These are phyloP conservation scores for Suillus subaureus DNA, from an alignment of 768 basidiomycete genomes.

Conservation along the genomic window DNA sequence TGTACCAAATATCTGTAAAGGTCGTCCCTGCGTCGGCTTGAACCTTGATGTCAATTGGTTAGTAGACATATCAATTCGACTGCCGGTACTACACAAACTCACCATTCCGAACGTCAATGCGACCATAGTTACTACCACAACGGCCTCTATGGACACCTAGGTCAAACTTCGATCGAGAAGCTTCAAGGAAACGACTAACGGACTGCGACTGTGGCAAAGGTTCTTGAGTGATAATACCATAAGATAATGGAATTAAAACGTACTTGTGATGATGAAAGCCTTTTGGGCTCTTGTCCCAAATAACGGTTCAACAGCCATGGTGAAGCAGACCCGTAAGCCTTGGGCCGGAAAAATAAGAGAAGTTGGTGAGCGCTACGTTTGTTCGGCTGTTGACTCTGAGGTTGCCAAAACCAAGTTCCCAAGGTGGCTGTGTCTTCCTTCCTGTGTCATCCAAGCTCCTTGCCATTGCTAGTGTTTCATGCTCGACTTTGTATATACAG, in stretches of 20 bases:
- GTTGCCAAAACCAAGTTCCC: not conserved
- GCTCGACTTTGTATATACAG: not conserved
- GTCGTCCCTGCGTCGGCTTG: conserved; percentile 33
- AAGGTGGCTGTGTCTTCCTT: not conserved
- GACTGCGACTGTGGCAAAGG: conserved; percentile 45
- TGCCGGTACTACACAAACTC: conserved; percentile 23
- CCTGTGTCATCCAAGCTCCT: not conserved
- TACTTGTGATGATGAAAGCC: conserved; percentile 73
- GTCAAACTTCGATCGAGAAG: conserved; percentile 1
- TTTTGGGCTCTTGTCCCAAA: conserved; percentile 73
- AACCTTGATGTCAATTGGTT: conserved; percentile 42
- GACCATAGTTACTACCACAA: conserved; percentile 76
- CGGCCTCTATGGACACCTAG: conserved; percentile 55
- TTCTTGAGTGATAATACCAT: conserved; percentile 12
- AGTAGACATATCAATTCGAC: conserved; percentile 4
- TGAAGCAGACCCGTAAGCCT: conserved; percentile 22
- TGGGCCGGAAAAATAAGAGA: conserved; percentile 14
- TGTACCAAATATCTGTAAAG: conserved; percentile 43
- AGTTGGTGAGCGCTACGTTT: conserved; percentile 7
- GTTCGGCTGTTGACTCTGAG: not conserved
- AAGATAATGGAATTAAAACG: conserved; percentile 25
- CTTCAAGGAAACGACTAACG: conserved; percentile 50
- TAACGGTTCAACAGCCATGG: conserved; percentile 73
- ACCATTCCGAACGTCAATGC: conserved; percentile 69
- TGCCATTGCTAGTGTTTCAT: not conserved